phyloP scores from a whole-genome alignment of 2,329 filamentous ascomycete genomes.

The Cercospora canescens region DNA sequence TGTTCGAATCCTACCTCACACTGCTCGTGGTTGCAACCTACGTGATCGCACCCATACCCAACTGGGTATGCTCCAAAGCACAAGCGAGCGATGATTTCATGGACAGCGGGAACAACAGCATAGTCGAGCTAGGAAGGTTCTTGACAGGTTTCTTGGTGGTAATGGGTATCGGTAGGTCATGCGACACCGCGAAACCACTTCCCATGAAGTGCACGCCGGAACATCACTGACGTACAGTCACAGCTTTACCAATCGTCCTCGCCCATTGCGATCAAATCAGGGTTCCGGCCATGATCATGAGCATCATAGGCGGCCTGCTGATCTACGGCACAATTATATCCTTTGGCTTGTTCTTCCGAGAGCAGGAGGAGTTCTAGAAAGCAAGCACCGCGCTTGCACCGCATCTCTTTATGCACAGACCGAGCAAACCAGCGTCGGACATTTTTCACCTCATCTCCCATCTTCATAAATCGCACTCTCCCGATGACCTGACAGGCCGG shows the following conservation, averaged over 20 bases:
- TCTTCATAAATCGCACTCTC: background rate
- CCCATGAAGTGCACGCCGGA: background rate
- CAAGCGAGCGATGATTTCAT: slow-evolving; percentile 95
- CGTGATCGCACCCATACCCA: slow-evolving; percentile 87
- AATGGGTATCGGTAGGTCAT: slow-evolving; percentile 87
- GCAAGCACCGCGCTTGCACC: background rate
- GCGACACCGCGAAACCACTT: background rate
- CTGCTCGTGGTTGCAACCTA: slow-evolving; percentile 96
- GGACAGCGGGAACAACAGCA: slow-evolving; percentile 76
- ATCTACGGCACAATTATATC: slow-evolving; percentile 99
- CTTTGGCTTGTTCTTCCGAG: slow-evolving; percentile 97
- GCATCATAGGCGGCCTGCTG: slow-evolving; percentile 82
- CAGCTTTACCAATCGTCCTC: slow-evolving; percentile 84
- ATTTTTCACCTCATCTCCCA: background rate
- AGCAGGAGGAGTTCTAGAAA: slow-evolving; percentile 85
- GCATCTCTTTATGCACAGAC: background rate
- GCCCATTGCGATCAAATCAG: slow-evolving; percentile 84
- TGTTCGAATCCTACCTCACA: slow-evolving; percentile 93
- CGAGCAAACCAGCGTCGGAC: background rate
- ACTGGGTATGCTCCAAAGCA: slow-evolving; percentile 90
- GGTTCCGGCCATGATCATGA: slow-evolving; percentile 90
- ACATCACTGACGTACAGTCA: slow-evolving; percentile 11
- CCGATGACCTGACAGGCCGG: background rate
- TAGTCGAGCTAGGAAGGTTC: slow-evolving; percentile 93
- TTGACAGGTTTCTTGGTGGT: slow-evolving; percentile 93